phyloP scores from a whole-genome alignment of 768 basidiomycete species.

The Harrya chromipes region DNA sequence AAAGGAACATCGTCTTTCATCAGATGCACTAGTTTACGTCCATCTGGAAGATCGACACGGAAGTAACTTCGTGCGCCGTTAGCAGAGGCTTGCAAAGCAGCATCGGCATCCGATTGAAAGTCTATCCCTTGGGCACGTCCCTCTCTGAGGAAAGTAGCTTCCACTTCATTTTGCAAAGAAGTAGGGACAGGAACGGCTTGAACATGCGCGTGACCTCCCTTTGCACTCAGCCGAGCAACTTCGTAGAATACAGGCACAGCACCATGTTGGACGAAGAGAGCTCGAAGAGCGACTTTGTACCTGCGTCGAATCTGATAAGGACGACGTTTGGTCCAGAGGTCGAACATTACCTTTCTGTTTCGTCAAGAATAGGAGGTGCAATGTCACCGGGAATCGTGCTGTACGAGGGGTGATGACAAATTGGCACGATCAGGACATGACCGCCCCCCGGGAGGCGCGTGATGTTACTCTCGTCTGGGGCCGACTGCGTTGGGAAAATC shows the following conservation, averaged over 20 bases:
- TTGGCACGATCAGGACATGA: conserved; percentile 90
- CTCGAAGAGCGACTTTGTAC: conserved; percentile 73
- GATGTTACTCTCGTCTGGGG: conserved; percentile 38
- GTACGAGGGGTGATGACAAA: conserved; percentile 90
- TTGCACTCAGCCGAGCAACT: conserved; percentile 75
- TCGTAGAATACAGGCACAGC: conserved; percentile 80
- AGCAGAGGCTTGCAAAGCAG: conserved; percentile 50
- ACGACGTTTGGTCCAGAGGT: not conserved
- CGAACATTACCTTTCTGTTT: conserved; percentile 66
- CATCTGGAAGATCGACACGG: conserved; percentile 85
- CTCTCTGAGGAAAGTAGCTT: conserved; percentile 68
- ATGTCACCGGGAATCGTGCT: conserved; percentile 79
- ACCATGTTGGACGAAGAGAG: conserved; percentile 68
- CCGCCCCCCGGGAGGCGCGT: conserved; percentile 85
- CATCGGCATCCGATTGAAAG: conserved; percentile 70
- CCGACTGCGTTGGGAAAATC: conserved; percentile 76
- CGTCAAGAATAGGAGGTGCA: conserved; percentile 68
- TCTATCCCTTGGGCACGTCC: conserved; percentile 64
- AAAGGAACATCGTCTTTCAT: conserved; percentile 78
- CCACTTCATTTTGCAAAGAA: conserved; percentile 59
- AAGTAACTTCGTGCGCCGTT: conserved; percentile 74
- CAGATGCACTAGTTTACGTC: conserved; percentile 81
- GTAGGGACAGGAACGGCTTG: conserved; percentile 79
- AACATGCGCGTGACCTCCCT: conserved; percentile 93
- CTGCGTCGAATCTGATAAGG: conserved; percentile 34